Evolutionary conservation across 305 asterid species (phyloP).

Genomic region (Solanum chacoense): DNA sequence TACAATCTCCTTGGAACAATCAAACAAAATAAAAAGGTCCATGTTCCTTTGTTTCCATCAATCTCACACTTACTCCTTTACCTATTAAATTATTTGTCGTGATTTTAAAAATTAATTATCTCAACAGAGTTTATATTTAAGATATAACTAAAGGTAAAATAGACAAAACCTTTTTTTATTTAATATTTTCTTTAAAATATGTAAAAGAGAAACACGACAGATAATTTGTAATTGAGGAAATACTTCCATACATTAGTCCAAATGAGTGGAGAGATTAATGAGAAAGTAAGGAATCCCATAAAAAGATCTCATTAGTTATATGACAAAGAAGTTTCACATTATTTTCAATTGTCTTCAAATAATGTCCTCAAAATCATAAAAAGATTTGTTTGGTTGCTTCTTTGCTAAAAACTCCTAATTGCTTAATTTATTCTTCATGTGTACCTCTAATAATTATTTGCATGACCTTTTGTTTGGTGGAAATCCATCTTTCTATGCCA

Average conservation of each 20-base stretch:
- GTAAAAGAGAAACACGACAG: background rate
- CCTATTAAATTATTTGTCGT: background rate
- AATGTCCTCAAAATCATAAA: background rate
- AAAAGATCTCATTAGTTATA: background rate
- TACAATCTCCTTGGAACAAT: background rate
- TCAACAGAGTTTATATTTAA: background rate
- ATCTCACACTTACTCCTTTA: background rate
- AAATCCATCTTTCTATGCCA: conserved; percentile 5
- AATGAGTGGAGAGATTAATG: background rate
- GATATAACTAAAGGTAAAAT: background rate
- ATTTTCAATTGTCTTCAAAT: background rate
- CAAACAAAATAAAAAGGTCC: conserved; percentile 3
- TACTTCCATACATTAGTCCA: background rate
- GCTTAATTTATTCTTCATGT: background rate
- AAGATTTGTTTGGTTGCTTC: background rate
- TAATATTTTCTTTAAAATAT: background rate
- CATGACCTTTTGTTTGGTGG: background rate
- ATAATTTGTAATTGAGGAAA: background rate
- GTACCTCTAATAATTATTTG: background rate
- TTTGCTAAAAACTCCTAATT: background rate
- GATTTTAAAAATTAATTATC: background rate
- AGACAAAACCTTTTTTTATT: background rate
- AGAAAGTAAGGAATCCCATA: background rate
- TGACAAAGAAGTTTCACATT: background rate
- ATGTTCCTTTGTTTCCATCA: background rate